These are phyloP conservation scores for Fomitopsis pulvina DNA, from an alignment of 768 basidiomycete species.

Conservation along the genomic window DNA sequence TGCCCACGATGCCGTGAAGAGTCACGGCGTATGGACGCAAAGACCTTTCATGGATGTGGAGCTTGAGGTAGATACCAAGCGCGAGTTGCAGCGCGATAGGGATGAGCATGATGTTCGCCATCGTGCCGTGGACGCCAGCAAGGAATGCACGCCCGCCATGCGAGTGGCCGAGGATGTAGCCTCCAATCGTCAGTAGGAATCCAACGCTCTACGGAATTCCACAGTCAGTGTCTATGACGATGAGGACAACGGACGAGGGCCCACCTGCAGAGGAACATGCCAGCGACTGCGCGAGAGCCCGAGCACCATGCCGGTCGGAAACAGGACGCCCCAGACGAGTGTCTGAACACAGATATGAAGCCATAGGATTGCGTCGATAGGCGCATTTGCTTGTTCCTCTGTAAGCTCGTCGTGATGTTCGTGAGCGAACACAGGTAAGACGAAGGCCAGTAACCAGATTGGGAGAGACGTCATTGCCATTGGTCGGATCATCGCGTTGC, in stretches of 20 bases:
- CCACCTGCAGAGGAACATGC: slow-evolving; percentile 86
- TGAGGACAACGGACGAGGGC: not conserved
- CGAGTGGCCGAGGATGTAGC: slow-evolving; percentile 80
- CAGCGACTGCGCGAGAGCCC: slow-evolving; percentile 75
- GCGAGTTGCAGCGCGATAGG: slow-evolving; percentile 61
- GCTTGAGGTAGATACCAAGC: slow-evolving; percentile 85
- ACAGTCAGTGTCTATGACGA: not conserved
- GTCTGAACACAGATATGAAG: slow-evolving; percentile 79
- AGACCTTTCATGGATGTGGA: slow-evolving; percentile 80
- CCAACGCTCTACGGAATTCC: slow-evolving; percentile 44
- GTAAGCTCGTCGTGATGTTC: slow-evolving; percentile 54
- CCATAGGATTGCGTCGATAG: slow-evolving; percentile 75
- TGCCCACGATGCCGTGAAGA: slow-evolving; percentile 76
- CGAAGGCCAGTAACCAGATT: slow-evolving; percentile 6
- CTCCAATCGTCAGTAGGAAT: slow-evolving; percentile 61
- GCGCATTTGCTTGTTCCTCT: slow-evolving; percentile 56
- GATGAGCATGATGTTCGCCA: slow-evolving; percentile 58
- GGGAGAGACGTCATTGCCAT: not conserved
- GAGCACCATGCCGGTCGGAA: slow-evolving; percentile 79
- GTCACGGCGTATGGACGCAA: slow-evolving; percentile 65
- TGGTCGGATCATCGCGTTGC: not conserved
- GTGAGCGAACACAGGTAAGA: slow-evolving; percentile 40
- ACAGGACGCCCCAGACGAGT: slow-evolving; percentile 78
- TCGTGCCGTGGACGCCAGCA: slow-evolving; percentile 62
- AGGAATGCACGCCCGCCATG: slow-evolving; percentile 79